Evolutionary conservation across 2,329 filamentous ascomycete genomes (phyloP).

Genomic region (Chalara sp.): DNA sequence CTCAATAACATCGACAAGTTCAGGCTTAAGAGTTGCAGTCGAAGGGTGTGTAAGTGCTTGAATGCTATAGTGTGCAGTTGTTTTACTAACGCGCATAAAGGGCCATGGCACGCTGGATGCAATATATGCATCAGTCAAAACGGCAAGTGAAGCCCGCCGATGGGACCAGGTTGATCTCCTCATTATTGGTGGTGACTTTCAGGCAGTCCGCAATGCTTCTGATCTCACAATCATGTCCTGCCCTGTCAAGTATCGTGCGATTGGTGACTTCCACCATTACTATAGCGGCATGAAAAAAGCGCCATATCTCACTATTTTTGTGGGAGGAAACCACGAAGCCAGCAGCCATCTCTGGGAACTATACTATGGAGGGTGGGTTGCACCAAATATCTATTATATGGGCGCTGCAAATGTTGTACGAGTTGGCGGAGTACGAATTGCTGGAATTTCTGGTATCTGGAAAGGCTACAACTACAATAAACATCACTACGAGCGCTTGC

Average conservation of each 20-base stretch:
- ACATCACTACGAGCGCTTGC: constrained; percentile 76
- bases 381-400: constrained; percentile 94
- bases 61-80: background rate
- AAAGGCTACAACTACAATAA: constrained; percentile 84
- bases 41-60: constrained; percentile 72
- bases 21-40: constrained; percentile 67
- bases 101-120: constrained; percentile 88
- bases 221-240: constrained; percentile 88
- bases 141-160: constrained; percentile 60
- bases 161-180: constrained; percentile 83
- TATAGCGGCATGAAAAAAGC: constrained; percentile 73
- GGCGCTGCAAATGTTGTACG: constrained; percentile 86
- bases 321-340: constrained; percentile 93
- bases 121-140: constrained; percentile 75
- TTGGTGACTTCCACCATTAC: constrained; percentile 93
- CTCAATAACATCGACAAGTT: constrained; percentile 18
- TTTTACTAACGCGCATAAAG: constrained; percentile 34
- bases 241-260: constrained; percentile 75
- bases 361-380: constrained; percentile 95
- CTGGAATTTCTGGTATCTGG: constrained; percentile 90
- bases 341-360: constrained; percentile 86
- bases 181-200: constrained; percentile 95
- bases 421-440: constrained; percentile 78
- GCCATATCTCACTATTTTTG: constrained; percentile 86
- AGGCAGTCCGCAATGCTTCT: constrained; percentile 82